Evolutionary conservation across 129 eudicot genomes (phyloP).

Genomic region (Helichrysum umbraculigerum): DNA sequence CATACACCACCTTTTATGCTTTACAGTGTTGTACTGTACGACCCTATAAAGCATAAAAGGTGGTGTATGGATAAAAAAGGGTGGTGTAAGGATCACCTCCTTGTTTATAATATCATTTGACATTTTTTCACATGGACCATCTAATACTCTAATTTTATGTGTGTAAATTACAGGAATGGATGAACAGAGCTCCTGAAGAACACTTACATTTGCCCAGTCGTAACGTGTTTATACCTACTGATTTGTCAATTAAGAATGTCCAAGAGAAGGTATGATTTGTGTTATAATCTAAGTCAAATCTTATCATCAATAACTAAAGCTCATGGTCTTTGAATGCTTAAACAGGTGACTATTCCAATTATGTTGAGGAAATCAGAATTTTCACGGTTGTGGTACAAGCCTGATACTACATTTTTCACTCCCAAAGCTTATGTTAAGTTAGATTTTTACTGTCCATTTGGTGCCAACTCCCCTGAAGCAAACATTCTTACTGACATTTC

Average conservation of each 20-base stretch:
- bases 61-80: no score
- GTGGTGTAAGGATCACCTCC: no score
- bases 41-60: no score
- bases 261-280: conserved; percentile 57
- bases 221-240: conserved; percentile 91
- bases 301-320: not conserved
- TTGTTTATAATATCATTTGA: conserved; percentile 19
- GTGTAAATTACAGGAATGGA: conserved; percentile 72
- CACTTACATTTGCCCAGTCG: conserved; percentile 68
- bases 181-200: conserved; percentile 71
- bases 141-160: not conserved
- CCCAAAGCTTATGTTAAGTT: conserved; percentile 91
- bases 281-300: conserved; percentile 9
- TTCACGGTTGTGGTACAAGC: conserved; percentile 95
- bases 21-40: no score
- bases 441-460: conserved; percentile 82
- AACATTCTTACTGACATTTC: conserved; percentile 76
- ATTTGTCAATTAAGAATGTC: conserved; percentile 66
- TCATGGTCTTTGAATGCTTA: conserved; percentile 18
- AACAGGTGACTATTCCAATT: conserved; percentile 60
- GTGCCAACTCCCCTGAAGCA: conserved; percentile 87
- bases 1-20: no score
- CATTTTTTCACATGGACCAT: not conserved
- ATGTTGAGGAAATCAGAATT: conserved; percentile 73
- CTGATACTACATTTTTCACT: conserved; percentile 67